A percentile compares a stretch with the other conserved stretches of the same genome.
These are phyloP conservation scores for Salvia rosmarinus DNA, from an alignment of 257 asterid species.

Conservation along the genomic window DNA sequence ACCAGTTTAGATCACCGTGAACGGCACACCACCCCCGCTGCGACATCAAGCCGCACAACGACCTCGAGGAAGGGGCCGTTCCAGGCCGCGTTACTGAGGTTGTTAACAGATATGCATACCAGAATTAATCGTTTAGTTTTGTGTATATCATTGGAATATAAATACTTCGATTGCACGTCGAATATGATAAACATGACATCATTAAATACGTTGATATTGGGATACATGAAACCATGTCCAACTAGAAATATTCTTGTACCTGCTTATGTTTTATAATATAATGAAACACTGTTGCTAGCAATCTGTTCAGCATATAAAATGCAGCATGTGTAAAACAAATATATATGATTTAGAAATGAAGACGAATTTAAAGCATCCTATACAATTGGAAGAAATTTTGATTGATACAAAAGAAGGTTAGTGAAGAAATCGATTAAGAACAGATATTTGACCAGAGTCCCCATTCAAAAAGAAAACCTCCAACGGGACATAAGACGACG, in stretches of 20 bases:
- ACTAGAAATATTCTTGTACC: background rate
- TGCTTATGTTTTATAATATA: background rate
- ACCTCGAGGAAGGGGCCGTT: constrained; percentile 72
- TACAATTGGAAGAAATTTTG: constrained; percentile 30
- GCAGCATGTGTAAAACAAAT: background rate
- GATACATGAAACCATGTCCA: background rate
- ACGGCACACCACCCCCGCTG: constrained; percentile 59
- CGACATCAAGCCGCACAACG: constrained; percentile 41
- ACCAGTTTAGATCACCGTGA: constrained; percentile 59
- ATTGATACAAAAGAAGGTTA: constrained; percentile 34
- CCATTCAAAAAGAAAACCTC: constrained; percentile 90
- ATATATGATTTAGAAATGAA: constrained; percentile 9
- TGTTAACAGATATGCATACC: constrained; percentile 47
- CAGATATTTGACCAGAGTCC: constrained; percentile 88
- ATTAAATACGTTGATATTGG: background rate
- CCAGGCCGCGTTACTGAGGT: constrained; percentile 36
- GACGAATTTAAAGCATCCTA: constrained; percentile 25
- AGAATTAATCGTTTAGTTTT: constrained; percentile 50
- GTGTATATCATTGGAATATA: background rate
- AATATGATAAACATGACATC: background rate
- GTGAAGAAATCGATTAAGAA: constrained; percentile 65
- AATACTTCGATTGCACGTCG: too few relatives aligned
- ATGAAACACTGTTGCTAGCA: background rate
- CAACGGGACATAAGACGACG: constrained; percentile 62
- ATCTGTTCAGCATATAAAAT: constrained; percentile 17